Conservation (phyloP, 768 basidiomycete species). For the Mycena capillaripes region DNA sequence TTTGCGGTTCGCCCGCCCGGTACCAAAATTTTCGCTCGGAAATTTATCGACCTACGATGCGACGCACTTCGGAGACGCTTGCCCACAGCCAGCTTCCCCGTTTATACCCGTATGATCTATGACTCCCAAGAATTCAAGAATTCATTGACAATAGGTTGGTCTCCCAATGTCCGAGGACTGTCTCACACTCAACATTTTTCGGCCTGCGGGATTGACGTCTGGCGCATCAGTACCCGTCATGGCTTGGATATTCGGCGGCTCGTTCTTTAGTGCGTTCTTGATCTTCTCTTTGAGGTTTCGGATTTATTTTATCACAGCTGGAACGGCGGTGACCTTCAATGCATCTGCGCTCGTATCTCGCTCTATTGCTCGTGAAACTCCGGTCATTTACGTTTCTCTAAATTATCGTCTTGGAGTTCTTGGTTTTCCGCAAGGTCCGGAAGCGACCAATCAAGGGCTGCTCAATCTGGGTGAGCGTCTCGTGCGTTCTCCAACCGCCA, state of each 20-base stretch:
- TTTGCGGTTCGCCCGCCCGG: constrained; percentile 43
- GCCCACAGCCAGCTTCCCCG: constrained; percentile 34
- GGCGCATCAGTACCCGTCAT: constrained; percentile 15
- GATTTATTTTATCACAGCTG: neutral
- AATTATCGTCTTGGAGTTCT: constrained; percentile 40
- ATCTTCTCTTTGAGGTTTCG: neutral
- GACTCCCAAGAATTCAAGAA: neutral
- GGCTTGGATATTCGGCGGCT: constrained; percentile 28
- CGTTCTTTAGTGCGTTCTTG: constrained; percentile 22
- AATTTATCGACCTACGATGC: constrained; percentile 37
- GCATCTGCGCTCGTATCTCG: constrained; percentile 36
- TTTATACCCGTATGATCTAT: constrained; percentile 4
- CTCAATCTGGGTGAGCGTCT: constrained; percentile 46
- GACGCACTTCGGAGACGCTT: constrained; percentile 33
- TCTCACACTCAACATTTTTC: constrained; percentile 60
- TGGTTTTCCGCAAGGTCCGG: constrained; percentile 52
- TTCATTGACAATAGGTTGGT: neutral
- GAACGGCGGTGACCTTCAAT: constrained; percentile 41
- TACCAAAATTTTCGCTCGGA: constrained; percentile 31
- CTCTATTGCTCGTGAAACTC: constrained; percentile 37
- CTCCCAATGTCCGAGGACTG: constrained; percentile 45
- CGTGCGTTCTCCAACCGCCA: too few species aligned
- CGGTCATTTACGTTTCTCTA: constrained; percentile 57
- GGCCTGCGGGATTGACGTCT: constrained; percentile 46
- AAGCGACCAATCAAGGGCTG: constrained; percentile 40